phyloP scores from a whole-genome alignment of 2,329 filamentous ascomycete species.

The Claviceps spartinae region DNA sequence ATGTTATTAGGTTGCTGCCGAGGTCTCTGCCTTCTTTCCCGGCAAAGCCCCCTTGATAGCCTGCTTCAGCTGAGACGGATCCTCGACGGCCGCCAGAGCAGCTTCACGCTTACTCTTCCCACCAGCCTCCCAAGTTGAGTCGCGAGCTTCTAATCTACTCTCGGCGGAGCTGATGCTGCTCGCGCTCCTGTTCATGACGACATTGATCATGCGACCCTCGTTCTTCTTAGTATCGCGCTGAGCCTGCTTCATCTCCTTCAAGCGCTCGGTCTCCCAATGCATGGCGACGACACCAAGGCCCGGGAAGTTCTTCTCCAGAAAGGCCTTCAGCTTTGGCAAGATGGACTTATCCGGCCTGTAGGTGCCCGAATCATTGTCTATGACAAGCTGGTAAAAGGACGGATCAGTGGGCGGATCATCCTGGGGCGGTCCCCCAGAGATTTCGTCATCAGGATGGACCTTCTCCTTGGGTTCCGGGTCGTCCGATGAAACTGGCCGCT shows the following conservation, averaged over 20 bases:
- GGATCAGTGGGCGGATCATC: conserved; percentile 31
- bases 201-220: conserved; percentile 34
- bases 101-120: conserved; percentile 39
- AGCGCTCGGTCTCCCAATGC: conserved; percentile 65
- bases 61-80: conserved; percentile 32
- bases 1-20: background rate
- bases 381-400: conserved; percentile 68
- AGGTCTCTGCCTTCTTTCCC: conserved; percentile 8
- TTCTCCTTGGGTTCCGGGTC: conserved; percentile 29
- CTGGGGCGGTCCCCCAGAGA: conserved; percentile 32
- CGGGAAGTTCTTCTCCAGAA: conserved; percentile 60
- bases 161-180: conserved; percentile 39
- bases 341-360: conserved; percentile 75
- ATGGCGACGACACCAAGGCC: conserved; percentile 61
- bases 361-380: conserved; percentile 91
- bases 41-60: conserved; percentile 16
- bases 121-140: conserved; percentile 23
- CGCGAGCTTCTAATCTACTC: conserved; percentile 35
- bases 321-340: conserved; percentile 57
- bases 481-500: conserved; percentile 30
- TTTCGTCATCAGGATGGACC: conserved; percentile 37
- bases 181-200: conserved; percentile 44
- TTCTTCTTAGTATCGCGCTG: conserved; percentile 64
- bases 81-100: conserved; percentile 36
- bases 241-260: conserved; percentile 60